Evolutionary conservation across 2,329 filamentous ascomycete species (phyloP), one percentile per base, ranked within the genome.

Genomic region (Lachnellula suecica): DNA sequence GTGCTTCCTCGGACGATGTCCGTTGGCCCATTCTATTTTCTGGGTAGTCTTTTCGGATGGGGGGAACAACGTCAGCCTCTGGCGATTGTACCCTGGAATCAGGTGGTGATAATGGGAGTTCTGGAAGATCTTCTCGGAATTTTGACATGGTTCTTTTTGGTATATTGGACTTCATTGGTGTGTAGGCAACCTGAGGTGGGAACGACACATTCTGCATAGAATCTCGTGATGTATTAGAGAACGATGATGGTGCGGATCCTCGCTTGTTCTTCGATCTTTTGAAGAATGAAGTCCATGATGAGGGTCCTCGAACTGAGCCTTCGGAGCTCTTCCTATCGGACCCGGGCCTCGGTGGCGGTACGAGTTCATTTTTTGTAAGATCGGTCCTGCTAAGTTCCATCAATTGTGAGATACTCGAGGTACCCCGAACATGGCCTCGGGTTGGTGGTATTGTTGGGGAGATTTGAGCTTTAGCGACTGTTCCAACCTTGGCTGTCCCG

Each of bases 81-180:
- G 89, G 89, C 1, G 91, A 92, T 57, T 91, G 87, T 23, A 92
- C 74, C 23, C 88, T 81, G 1, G 91, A 95, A 57, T 90, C 87
- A 8, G 91, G 89, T 9, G 91, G 90, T n/a, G 91, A 94, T 11
- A 92, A 71, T 2, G 90, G 88, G 47, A 91, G 79, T 66, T 97
- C 93, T 4, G 91, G 92, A 11, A 97, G 78, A 65, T 97, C 91
- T 72, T 97, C 93, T 44, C 89, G 83, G 73, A 97, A 97, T 51
- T 90, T 92, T 34, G 92, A 97, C 70, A 89, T 86, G 4, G 91
- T 94, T 51, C 92, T 84, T 63, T 88, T 87, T 5, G 91, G 87
- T 5, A 85, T 67, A 7, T 71, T 72, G 11, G 73, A 63, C 47
- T 59, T 52, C 38, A 63, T 58, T 38, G 63, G 60, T 19, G 59